Evolutionary conservation across 805 yeast species (phyloP).

Genomic region (Candida morakotiae): DNA sequence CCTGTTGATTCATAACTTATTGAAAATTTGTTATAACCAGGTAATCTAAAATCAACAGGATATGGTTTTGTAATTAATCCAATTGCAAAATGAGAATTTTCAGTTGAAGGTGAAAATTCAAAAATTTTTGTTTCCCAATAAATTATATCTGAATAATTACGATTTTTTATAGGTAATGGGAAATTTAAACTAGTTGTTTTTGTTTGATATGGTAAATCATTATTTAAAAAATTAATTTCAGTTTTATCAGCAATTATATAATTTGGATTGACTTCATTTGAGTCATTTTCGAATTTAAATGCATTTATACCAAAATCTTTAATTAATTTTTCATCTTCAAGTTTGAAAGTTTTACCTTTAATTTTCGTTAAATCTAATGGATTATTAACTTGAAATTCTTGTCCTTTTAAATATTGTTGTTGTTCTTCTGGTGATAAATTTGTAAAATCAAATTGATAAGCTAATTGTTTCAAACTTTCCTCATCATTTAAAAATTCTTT

Average conservation of each 20-base stretch:
- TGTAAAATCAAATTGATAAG: constrained; percentile 34
- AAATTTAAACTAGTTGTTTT: constrained; percentile 37
- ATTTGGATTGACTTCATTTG: constrained; percentile 25
- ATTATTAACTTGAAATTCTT: constrained; percentile 26
- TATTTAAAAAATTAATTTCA: constrained; percentile 32
- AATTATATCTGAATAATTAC: constrained; percentile 37
- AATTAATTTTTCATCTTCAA: constrained; percentile 25
- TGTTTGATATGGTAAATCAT: constrained; percentile 36
- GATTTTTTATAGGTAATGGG: constrained; percentile 32
- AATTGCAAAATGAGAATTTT: constrained; percentile 52
- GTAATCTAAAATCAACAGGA: constrained; percentile 63
- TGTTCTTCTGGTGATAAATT: constrained; percentile 40
- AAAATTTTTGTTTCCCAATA: constrained; percentile 57
- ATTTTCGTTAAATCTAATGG: constrained; percentile 30
- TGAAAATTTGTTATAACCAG: constrained; percentile 69
- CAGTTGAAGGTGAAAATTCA: constrained; percentile 21
- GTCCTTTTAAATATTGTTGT: constrained; percentile 28
- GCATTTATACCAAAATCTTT: constrained; percentile 37
- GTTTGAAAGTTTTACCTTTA: constrained; percentile 29
- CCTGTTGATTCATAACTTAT: constrained; percentile 75
- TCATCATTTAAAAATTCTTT: constrained; percentile 38
- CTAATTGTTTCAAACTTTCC: constrained; percentile 29
- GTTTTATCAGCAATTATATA: constrained; percentile 38
- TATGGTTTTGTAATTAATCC: constrained; percentile 73
- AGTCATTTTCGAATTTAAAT: constrained; percentile 37